These are phyloP conservation scores for Escovopsis weberi DNA, from an alignment of 2,329 filamentous ascomycete species.

Conservation along the genomic window DNA sequence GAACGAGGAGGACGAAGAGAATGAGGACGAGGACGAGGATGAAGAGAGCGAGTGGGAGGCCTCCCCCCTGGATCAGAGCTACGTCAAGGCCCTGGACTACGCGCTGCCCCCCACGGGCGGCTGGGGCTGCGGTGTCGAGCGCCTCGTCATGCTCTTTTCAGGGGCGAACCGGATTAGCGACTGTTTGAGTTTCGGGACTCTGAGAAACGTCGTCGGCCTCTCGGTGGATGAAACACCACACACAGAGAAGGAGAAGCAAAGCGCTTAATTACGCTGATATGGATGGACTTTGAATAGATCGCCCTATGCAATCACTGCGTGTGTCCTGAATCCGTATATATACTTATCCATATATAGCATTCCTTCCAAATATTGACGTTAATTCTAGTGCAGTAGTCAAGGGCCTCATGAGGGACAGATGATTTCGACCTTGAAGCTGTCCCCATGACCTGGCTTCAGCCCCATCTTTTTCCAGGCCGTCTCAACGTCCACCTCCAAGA, in stretches of 20 bases:
- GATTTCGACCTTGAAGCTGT: constrained; percentile 60
- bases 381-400: too few relatives aligned
- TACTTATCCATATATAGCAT: too few relatives aligned
- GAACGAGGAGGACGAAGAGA: constrained; percentile 4
- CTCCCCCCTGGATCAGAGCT: constrained; percentile 57
- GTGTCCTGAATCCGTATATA: too few relatives aligned
- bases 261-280: too few relatives aligned
- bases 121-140: constrained; percentile 89
- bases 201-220: constrained; percentile 51
- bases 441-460: constrained; percentile 59
- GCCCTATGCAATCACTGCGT: too few relatives aligned
- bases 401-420: constrained; percentile 27
- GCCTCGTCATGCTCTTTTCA: constrained; percentile 81
- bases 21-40: constrained; percentile 6
- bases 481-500: constrained; percentile 66
- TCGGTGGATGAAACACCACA: constrained; percentile 21
- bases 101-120: constrained; percentile 91
- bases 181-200: constrained; percentile 74
- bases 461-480: constrained; percentile 64
- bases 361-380: too few relatives aligned
- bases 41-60: constrained; percentile 29
- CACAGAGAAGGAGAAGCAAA: constrained; percentile 7
- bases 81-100: constrained; percentile 71
- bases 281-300: too few relatives aligned
- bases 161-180: constrained; percentile 69